Base-by-base conservation (phyloP, 2,329 filamentous ascomycete species). In the Epichloe festucae region DNA sequence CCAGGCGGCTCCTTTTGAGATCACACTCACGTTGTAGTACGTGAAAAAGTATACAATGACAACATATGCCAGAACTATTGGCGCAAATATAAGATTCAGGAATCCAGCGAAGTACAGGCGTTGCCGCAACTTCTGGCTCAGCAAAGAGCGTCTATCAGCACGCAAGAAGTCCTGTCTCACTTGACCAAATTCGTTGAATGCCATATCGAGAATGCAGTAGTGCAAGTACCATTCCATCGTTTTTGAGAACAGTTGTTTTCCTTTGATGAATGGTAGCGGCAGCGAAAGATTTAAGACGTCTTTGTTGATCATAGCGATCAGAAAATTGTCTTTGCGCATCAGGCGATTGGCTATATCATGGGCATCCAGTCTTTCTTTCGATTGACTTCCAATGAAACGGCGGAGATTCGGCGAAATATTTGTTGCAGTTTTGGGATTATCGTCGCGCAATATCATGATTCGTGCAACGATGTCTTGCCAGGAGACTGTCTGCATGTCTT, bases 281-380 rank as follows among this genome's bases (percentile, higher is more conserved):
- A 96, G 76, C 0, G 87, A 89, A 45, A 97, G 73, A 63, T 98
- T 84, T 42, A 98, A 69, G 39, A 97, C 81, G 55, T 97, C 93
- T 67, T 98, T 97, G 73, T 98, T 98, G 70, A 97, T 89, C 61
- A 98, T 75, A 4, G 93, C 93, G 60, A 98, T 96, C 56, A 96
- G 79, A 61, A 96, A 98, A 62, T 98, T 98, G 56, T 96, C 91
- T 62, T 88, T 86, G 53, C 93, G 84, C 93, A 98, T 97, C 45
- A 98, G 71, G 35, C 93, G 82, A 63, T 97, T 98, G 6, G 93
- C 93, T 65, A 98, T 97, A 62, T 96, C 93, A 61, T 96, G 89
- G 11, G 93, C 93, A 67, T 96, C 93, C 59, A 98, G 83, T 55
- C 91, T 79, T 68, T 97, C 89, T 65, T 96, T 95, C 21, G 89